These are phyloP conservation scores for Oenanthe sinensis DNA, from an alignment of 129 eudicot species.

Conservation along the genomic window DNA sequence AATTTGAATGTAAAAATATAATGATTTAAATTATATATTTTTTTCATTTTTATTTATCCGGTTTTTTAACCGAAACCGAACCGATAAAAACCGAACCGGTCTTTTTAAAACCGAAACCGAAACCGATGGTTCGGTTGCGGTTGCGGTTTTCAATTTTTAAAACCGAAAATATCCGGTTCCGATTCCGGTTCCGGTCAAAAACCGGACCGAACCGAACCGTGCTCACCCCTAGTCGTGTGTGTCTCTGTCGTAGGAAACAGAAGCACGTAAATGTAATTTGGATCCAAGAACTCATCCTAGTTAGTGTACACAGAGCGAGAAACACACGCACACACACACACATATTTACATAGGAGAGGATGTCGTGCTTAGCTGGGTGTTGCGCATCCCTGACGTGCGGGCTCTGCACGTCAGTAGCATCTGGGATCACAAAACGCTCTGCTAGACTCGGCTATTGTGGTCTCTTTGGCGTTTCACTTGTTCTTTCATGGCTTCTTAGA, in stretches of 20 bases:
- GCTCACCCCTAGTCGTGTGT: not conserved
- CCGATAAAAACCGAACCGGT: no score
- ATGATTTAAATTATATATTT: no score
- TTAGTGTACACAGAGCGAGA: no score
- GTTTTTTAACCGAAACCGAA: no score
- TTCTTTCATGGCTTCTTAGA: conserved; percentile 84
- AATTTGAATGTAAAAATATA: no score
- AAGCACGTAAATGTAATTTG: not conserved
- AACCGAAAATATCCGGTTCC: no score
- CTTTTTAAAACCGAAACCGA: no score
- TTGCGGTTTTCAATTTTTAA: no score
- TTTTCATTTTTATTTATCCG: no score
- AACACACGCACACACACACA: not conserved
- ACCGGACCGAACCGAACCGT: no score
- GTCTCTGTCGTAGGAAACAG: not conserved
- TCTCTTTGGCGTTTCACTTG: conserved; percentile 73
- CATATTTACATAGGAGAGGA: conserved; percentile 8
- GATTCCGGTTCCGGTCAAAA: no score
- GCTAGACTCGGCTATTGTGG: conserved; percentile 89
- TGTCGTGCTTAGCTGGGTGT: conserved; percentile 82
- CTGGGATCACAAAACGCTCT: conserved; percentile 68
- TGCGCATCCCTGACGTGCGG: conserved; percentile 95
- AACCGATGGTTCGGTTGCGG: no score
- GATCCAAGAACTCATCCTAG: not conserved
- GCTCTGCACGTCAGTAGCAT: conserved; percentile 85